phyloP scores from a whole-genome alignment of 1,284 basidiomycete genomes.

The Ganoderma multipileum region DNA sequence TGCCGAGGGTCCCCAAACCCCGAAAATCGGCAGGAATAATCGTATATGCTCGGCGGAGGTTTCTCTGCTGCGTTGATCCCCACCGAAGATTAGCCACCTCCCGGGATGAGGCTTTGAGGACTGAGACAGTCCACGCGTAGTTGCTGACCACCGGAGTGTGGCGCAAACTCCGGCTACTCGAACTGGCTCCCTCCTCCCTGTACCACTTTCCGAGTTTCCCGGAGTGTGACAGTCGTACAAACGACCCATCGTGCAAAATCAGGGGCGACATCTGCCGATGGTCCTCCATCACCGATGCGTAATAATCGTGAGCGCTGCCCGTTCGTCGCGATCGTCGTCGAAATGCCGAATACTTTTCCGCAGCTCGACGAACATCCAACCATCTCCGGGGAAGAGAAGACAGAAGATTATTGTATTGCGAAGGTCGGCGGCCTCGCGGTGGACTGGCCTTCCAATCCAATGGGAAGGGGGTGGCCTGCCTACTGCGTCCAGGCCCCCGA shows the following conservation, averaged over 20 bases:
- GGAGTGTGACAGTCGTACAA: slow-evolving; percentile 15
- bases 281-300: background rate
- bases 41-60: background rate
- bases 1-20: background rate
- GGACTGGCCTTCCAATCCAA: background rate
- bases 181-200: slow-evolving; percentile 15
- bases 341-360: background rate
- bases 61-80: background rate
- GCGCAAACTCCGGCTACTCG: slow-evolving; percentile 20
- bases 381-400: background rate
- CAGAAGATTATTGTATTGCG: background rate
- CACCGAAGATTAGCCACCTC: background rate
- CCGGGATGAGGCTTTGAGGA: background rate
- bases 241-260: slow-evolving; percentile 22
- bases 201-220: slow-evolving; percentile 22
- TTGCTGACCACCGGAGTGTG: slow-evolving; percentile 13
- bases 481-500: background rate
- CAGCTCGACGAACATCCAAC: background rate
- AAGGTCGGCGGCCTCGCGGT: background rate
- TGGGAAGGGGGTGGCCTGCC: background rate
- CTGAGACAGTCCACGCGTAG: background rate
- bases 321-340: background rate
- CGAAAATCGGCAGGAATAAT: background rate
- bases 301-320: background rate
- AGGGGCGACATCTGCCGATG: background rate